Base-by-base conservation (phyloP, 2,329 filamentous ascomycete genomes). In the Stromatinia cepivora region DNA sequence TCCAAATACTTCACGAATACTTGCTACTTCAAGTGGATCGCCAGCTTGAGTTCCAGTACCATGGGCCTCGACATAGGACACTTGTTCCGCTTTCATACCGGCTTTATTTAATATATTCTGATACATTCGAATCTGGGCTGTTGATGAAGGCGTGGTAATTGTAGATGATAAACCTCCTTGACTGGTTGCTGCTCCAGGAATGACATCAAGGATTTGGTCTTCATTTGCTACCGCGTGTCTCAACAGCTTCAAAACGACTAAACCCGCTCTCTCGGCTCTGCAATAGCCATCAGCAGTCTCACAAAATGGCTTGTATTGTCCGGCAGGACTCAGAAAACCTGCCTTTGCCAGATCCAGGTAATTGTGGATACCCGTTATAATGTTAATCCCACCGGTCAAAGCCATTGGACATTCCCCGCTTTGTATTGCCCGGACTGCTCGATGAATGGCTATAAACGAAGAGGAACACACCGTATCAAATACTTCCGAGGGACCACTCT, bases 111-210 rank as follows among this genome's bases (percentile, higher is more conserved):
- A 22, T 31, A 66, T 68, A 46, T 36, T 69, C 36, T 36, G 31
- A 13, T 72, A 70, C 11, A 56, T 20, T 31, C 22, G 28, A 2
- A 66, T 59, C 39, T 87, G 85, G 1, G 83, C 81, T 6, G 73
- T 67, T 0, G 78, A 75, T 64, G 79, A 86, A 0, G 87, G 87
- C 75, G 85, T 80, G 0, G 85, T 87, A 70, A 88, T 83, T 0
- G 85, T 85, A n/a, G 73, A 80, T 0, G 87, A 88, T n/a, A 81
- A 79, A 3, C 88, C 88, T 73, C 90, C 87, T 71, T 86, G 84
- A 71, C 87, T 88, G 46, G 84, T 80, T 1, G 79, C 79, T 0
- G 82, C 85, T 7, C 81, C 83, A 22, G 84, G 81, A 67, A 88
- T 84, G 34, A 88, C 81, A 8, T 82, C 83, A 8, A 84, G 81